phyloP scores from a whole-genome alignment of 2,329 filamentous ascomycete genomes.

The Tolypocladium ovalisporum region DNA sequence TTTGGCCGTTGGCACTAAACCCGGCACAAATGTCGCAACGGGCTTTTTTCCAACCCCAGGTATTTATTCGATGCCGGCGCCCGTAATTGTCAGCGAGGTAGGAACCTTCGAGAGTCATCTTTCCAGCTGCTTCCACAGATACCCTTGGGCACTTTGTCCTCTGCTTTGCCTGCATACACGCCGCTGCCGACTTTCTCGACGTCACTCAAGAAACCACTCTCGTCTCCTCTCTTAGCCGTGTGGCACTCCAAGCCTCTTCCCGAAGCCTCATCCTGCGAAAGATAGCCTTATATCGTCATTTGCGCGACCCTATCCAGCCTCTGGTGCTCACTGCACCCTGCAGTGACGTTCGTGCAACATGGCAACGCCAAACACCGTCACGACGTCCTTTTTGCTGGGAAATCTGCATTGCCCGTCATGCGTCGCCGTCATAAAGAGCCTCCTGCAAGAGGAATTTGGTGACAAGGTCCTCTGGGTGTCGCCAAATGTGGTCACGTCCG shows the following conservation, averaged over 20 bases:
- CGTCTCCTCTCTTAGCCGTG: background rate
- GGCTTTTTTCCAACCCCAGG: background rate
- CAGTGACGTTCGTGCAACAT: constrained; percentile 10
- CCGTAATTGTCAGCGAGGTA: background rate
- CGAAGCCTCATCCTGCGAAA: no score
- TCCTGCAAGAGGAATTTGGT: constrained; percentile 36
- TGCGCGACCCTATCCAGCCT: background rate
- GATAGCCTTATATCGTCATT: background rate
- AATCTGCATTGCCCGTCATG: constrained; percentile 75
- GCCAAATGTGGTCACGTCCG: constrained; percentile 61
- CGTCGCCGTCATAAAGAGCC: constrained; percentile 52
- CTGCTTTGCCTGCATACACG: background rate
- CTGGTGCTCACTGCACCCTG: background rate
- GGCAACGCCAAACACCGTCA: constrained; percentile 21
- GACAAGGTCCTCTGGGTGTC: constrained; percentile 47
- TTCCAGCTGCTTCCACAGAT: background rate
- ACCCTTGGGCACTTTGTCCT: no score
- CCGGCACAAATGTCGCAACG: background rate
- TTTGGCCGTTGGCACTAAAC: background rate
- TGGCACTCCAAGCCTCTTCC: background rate
- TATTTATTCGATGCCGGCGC: background rate
- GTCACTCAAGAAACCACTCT: background rate
- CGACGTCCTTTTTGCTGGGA: constrained; percentile 54
- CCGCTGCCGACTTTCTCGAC: background rate
- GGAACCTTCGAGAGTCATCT: constrained; percentile 1